A percentile compares a stretch with the other conserved stretches of the same genome.
Conservation (phyloP, 164 flowering plant species). For the Echeveria elegans region DNA sequence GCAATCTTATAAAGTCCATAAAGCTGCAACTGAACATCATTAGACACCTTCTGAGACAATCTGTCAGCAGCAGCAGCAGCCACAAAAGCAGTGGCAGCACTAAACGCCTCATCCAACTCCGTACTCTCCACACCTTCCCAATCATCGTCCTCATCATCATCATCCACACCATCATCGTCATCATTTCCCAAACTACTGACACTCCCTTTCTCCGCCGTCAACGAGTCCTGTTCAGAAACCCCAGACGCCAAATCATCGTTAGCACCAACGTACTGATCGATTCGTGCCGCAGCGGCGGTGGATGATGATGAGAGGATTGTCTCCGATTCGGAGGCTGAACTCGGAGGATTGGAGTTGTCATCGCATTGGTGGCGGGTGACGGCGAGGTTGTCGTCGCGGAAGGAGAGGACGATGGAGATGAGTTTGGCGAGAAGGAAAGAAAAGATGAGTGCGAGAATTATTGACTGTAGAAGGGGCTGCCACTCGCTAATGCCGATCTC, state of each 20-base stretch:
- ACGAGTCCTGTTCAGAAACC: constrained; percentile 26
- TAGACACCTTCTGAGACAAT: constrained; percentile 50
- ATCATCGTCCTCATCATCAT: constrained; percentile 56
- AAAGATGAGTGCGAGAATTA: constrained; percentile 66
- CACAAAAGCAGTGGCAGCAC: constrained; percentile 91
- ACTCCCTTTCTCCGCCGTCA: constrained; percentile 33
- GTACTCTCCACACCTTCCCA: constrained; percentile 98
- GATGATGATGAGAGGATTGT: not conserved
- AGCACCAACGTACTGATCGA: not conserved
- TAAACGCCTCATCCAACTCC: constrained; percentile 81
- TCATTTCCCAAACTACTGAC: constrained; percentile 19
- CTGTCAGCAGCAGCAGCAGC: constrained; percentile 87
- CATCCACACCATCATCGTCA: constrained; percentile 34
- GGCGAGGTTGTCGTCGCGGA: constrained; percentile 57
- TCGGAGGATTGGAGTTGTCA: too few relatives aligned
- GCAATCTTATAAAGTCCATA: constrained; percentile 90
- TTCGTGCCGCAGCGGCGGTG: not conserved
- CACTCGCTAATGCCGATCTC: constrained; percentile 43
- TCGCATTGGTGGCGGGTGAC: constrained; percentile 19
- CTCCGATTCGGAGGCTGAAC: constrained; percentile 6
- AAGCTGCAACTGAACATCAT: constrained; percentile 72
- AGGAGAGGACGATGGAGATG: constrained; percentile 60
- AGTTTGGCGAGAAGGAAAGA: constrained; percentile 82
- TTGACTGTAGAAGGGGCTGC: constrained; percentile 58
- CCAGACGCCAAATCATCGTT: constrained; percentile 8